A percentile compares a stretch with the other conserved stretches of the same genome.
Evolutionary conservation across 805 yeast genomes (phyloP).

Genomic region (Candida silvicultrix): DNA sequence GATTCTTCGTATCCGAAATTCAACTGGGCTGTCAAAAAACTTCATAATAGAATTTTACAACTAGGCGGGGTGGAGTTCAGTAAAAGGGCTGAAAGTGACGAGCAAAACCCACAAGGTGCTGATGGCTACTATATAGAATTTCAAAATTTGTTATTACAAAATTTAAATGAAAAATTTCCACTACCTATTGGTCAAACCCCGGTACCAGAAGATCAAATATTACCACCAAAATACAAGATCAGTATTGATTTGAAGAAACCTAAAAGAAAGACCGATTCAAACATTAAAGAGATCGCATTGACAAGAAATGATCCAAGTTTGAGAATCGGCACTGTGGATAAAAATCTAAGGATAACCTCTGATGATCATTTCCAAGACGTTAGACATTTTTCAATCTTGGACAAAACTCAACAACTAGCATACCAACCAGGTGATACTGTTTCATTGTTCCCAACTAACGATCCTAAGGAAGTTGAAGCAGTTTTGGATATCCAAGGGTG

Average conservation of each 20-base stretch:
- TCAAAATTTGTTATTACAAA: slow-evolving; percentile 44
- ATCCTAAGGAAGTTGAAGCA: slow-evolving; percentile 51
- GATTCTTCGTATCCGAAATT: slow-evolving; percentile 87
- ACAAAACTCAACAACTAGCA: slow-evolving; percentile 18
- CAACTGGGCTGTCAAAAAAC: slow-evolving; percentile 80
- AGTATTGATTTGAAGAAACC: slow-evolving; percentile 22
- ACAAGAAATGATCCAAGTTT: slow-evolving; percentile 23
- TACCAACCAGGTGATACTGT: slow-evolving; percentile 80
- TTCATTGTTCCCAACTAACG: slow-evolving; percentile 71
- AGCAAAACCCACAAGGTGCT: slow-evolving; percentile 65
- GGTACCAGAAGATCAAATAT: slow-evolving; percentile 28
- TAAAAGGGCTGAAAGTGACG: slow-evolving; percentile 85
- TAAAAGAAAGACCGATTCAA: slow-evolving; percentile 24
- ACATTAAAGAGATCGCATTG: slow-evolving; percentile 22
- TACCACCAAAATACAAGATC: slow-evolving; percentile 31
- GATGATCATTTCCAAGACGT: slow-evolving; percentile 87
- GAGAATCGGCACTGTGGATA: slow-evolving; percentile 37
- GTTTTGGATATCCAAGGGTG: slow-evolving; percentile 69
- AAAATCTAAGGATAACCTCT: slow-evolving; percentile 59
- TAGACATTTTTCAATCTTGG: slow-evolving; percentile 46
- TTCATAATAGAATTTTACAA: slow-evolving; percentile 72
- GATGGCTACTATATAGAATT: slow-evolving; percentile 77
- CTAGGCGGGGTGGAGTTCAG: slow-evolving; percentile 74
- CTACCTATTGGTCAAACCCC: slow-evolving; percentile 23
- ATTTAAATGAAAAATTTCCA: slow-evolving; percentile 29